A percentile compares a stretch with the other conserved stretches of the same genome.
Conservation (phyloP, 306 rosid genomes). For the Bauhinia variegata region DNA sequence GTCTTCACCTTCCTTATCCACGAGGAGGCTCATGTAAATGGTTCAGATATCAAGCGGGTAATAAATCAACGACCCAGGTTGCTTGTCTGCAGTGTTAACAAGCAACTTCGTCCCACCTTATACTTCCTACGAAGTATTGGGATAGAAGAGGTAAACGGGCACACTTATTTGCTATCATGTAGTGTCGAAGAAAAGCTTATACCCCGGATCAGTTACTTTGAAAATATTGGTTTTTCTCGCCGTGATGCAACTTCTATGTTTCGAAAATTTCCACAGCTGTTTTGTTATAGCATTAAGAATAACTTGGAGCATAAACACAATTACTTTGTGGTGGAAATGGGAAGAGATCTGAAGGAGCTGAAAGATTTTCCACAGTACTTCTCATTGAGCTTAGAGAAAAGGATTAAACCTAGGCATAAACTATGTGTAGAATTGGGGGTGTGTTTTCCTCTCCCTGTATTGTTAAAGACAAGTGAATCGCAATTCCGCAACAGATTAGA, state of each 20-base stretch:
- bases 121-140: conserved; percentile 91
- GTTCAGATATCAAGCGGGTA: conserved; percentile 56
- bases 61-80: conserved; percentile 85
- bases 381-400: conserved; percentile 82
- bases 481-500: conserved; percentile 66
- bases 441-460: conserved; percentile 71
- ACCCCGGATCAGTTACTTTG: conserved; percentile 73
- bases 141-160: conserved; percentile 63
- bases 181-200: conserved; percentile 79
- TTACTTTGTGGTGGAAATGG: conserved; percentile 90
- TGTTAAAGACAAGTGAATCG: conserved; percentile 63
- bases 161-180: conserved; percentile 73
- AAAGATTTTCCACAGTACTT: conserved; percentile 83
- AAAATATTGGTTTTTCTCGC: conserved; percentile 68
- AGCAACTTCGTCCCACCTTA: conserved; percentile 84
- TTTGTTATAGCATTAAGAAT: conserved; percentile 67
- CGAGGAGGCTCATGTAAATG: conserved; percentile 62
- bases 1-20: conserved; percentile 79
- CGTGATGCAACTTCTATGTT: conserved; percentile 63
- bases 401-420: conserved; percentile 87
- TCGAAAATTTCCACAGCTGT: conserved; percentile 79
- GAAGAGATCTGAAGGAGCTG: conserved; percentile 84
- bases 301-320: conserved; percentile 80
- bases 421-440: conserved; percentile 79
- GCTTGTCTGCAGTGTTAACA: conserved; percentile 64